Evolutionary conservation across 2,329 filamentous ascomycete species (phyloP), one percentile per base, ranked within the genome.

Genomic region (Penicillium sp.): DNA sequence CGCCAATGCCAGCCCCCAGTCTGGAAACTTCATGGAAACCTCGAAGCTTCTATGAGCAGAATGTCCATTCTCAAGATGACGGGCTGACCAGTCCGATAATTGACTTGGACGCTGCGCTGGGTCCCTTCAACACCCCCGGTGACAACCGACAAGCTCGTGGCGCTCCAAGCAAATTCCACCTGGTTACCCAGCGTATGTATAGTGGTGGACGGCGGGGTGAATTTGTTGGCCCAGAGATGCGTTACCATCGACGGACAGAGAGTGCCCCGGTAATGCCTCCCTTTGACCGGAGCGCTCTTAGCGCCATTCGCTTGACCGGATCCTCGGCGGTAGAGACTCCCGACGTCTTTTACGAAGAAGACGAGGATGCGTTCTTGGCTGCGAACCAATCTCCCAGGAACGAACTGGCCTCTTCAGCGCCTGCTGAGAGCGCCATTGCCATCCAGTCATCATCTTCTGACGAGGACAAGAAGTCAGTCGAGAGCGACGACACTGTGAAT

Each of bases 51-150:
- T 79, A 79, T 49, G 77, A 79, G 48, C 77, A 79, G 60, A 71
- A 54, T 41, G 62, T 55, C 28, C 28, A 37, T 20, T 8, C 70
- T 2, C 82, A 86, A 8, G 86, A 88, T 49, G 91, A 96, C 60
- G 75, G 85, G 3, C 84, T 88, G 54, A 91, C 61, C 43, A 69
- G 88, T 70, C 88, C 90, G 7, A 89, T 97, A 75, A 96, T 99
- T 63, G 95, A 99, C 74, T 81, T 99, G 43, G 95, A 99, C 77
- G 94, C 93, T 17, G 95, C 94, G 28, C 83, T 98, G 1, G 93
- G 92, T 1, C 92, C 94, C 0, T 96, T 96, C 76, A 95, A 96
- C 69, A 96, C 92, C 0, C 78, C 79, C 7, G 52, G 52, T 17
- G 78, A 78, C 54, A 76, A 77, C 67, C 71, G 73, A n/a, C 68